Percentiles rank a stretch among this genome's conserved stretches.
phyloP scores from a whole-genome alignment of 345 rosid genomes.

The Camelina hispida region DNA sequence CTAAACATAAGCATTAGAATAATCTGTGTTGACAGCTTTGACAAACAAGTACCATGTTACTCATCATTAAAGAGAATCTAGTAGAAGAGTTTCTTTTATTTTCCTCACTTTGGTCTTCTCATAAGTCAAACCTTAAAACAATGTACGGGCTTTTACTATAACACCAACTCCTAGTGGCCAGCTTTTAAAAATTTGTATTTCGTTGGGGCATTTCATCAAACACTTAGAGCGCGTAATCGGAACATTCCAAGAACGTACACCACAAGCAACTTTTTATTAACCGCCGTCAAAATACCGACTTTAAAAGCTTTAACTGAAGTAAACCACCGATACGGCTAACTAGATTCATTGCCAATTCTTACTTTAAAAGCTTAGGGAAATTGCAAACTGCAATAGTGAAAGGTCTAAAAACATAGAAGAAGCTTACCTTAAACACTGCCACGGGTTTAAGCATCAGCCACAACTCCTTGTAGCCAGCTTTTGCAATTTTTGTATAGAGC shows the following conservation, averaged over 20 bases:
- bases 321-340: not conserved
- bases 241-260: not conserved
- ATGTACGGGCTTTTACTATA: no score
- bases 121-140: not conserved
- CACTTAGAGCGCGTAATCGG: not conserved
- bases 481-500: no score
- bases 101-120: not conserved
- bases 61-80: constrained; percentile 4
- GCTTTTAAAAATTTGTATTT: no score
- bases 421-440: no score
- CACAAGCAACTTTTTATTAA: no score
- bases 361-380: no score
- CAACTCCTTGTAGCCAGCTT: not conserved
- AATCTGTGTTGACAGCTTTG: not conserved
- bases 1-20: not conserved
- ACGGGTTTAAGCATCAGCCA: no score
- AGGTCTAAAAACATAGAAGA: no score
- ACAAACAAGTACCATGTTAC: constrained; percentile 7
- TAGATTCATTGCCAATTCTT: not conserved
- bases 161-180: no score
- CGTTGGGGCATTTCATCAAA: no score
- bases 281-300: not conserved
- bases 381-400: no score
- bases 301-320: not conserved
- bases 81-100: not conserved